Evolutionary conservation across 306 rosid genomes (phyloP).

Genomic region (Acacia crassicarpa): DNA sequence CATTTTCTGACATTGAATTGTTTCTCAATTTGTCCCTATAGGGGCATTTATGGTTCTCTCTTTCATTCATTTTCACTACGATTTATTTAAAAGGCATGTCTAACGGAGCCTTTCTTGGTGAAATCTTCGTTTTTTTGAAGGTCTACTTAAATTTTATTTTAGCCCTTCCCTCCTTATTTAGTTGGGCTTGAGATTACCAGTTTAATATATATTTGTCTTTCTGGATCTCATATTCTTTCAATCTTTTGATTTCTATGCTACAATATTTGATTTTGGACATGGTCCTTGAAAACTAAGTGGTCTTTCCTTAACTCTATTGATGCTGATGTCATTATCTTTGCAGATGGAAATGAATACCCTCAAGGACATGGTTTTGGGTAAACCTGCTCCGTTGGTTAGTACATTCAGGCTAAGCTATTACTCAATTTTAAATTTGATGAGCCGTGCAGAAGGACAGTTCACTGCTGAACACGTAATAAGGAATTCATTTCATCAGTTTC

Average conservation of each 20-base stretch:
- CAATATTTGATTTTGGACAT: conserved; percentile 19
- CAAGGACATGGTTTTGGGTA: conserved; percentile 94
- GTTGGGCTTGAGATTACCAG: neutral
- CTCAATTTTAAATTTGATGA: conserved; percentile 94
- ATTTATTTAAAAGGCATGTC: neutral
- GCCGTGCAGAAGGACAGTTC: conserved; percentile 98
- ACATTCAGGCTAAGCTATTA: conserved; percentile 98
- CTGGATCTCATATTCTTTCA: neutral
- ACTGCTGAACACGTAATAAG: conserved; percentile 93
- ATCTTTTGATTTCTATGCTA: neutral
- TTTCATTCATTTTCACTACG: neutral
- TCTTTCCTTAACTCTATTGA: conserved; percentile 12
- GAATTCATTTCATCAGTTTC: conserved; percentile 96
- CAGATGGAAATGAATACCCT: conserved; percentile 97
- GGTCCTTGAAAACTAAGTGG: conserved; percentile 7
- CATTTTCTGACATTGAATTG: neutral
- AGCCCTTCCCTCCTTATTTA: neutral
- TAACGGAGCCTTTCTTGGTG: conserved; percentile 3
- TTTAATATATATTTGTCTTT: neutral
- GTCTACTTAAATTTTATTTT: neutral
- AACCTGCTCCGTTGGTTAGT: conserved; percentile 96
- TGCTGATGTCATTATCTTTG: conserved; percentile 25
- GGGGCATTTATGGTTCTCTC: neutral
- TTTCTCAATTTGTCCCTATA: neutral
- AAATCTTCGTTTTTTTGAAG: neutral